Conservation (phyloP, 495 filamentous ascomycete genomes). For the Thozetella sp. region DNA sequence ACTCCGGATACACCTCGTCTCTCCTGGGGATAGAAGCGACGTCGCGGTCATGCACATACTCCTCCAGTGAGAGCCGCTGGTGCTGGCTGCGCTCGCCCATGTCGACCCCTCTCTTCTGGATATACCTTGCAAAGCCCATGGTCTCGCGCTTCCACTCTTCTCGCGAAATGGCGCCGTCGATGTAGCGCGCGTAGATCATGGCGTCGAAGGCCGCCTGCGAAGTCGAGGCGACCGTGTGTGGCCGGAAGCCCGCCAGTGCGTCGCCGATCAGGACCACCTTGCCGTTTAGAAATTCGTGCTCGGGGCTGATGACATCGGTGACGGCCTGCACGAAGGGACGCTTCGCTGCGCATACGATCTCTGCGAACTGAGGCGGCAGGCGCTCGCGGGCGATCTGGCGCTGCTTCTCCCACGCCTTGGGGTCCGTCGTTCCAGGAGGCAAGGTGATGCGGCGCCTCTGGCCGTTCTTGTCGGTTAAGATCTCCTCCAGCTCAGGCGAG, state of each 20-base stretch:
- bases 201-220: constrained; percentile 53
- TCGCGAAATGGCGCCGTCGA: constrained; percentile 36
- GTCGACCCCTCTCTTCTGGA: constrained; percentile 42
- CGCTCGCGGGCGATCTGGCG: constrained; percentile 32
- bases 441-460: constrained; percentile 45
- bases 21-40: constrained; percentile 24
- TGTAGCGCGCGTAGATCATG: constrained; percentile 42
- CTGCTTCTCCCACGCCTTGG: constrained; percentile 45
- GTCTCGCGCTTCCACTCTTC: constrained; percentile 44
- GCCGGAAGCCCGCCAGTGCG: constrained; percentile 56
- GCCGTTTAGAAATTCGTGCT: constrained; percentile 44
- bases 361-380: constrained; percentile 54
- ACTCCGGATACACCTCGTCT: constrained; percentile 30
- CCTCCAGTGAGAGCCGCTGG: constrained; percentile 29
- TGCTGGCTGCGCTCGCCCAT: constrained; percentile 52
- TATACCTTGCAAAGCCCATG: constrained; percentile 44
- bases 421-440: constrained; percentile 45
- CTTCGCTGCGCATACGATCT: constrained; percentile 47
- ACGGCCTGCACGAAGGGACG: constrained; percentile 58
- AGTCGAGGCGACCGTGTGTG: constrained; percentile 55
- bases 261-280: constrained; percentile 59
- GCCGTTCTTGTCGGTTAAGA: constrained; percentile 56
- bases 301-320: constrained; percentile 49
- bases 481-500: constrained; percentile 43
- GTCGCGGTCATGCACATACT: constrained; percentile 36